phyloP scores from a whole-genome alignment of 2,329 filamentous ascomycete genomes.

The Monilinia fructigena region DNA sequence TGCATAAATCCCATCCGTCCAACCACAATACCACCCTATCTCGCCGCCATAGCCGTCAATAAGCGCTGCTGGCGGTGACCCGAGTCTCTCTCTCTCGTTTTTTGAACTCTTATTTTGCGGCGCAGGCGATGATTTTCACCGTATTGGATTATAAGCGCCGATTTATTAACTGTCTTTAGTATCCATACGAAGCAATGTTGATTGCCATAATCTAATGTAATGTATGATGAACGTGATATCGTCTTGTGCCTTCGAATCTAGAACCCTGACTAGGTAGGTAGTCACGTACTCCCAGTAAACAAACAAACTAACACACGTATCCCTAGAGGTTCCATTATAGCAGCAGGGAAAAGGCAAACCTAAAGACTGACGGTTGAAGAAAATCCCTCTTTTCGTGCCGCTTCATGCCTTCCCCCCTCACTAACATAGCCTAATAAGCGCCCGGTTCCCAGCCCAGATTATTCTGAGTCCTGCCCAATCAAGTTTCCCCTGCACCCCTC shows the following conservation, averaged over 20 bases:
- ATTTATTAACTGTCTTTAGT: neutral
- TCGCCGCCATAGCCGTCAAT: neutral
- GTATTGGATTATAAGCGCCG: constrained; percentile 9
- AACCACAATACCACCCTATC: neutral
- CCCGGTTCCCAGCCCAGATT: neutral
- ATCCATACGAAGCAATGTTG: neutral
- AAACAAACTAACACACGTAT: neutral
- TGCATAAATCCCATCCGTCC: neutral
- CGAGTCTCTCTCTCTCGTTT: neutral
- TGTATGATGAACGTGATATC: neutral
- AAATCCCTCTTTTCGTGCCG: neutral
- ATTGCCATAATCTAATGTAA: neutral
- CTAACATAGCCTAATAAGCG: neutral
- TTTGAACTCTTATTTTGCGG: neutral
- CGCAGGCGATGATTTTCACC: neutral
- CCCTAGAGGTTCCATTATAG: neutral
- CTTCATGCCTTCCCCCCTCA: neutral
- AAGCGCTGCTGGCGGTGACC: constrained; percentile 15
- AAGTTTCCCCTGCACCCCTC: neutral
- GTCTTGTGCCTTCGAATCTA: neutral
- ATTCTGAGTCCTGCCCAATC: neutral
- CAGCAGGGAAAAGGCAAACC: constrained; percentile 1
- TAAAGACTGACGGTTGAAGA: neutral
- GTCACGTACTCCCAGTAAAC: neutral
- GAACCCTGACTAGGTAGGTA: neutral